A percentile compares a stretch with the other conserved stretches of the same genome.
Evolutionary conservation across 768 basidiomycete genomes (phyloP).

Genomic region (Fomitopsis serialis): DNA sequence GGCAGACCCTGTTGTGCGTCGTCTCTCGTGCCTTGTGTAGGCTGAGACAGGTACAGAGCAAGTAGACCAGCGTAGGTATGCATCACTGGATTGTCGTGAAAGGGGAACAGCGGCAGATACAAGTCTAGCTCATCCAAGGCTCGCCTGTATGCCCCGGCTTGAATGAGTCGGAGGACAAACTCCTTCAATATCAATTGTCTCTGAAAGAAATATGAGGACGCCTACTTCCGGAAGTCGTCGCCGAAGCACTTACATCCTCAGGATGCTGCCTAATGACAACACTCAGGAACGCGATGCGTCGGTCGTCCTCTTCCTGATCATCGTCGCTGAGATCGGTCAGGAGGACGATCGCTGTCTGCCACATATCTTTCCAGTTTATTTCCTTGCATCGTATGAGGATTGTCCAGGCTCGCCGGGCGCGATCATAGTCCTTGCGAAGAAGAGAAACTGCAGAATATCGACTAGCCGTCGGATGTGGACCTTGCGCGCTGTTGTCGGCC

Average conservation of each 20-base stretch:
- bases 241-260: conserved; percentile 46
- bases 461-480: conserved; percentile 70
- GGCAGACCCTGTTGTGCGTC: background rate
- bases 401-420: conserved; percentile 68
- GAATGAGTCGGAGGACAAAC: conserved; percentile 62
- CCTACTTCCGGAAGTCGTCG: background rate
- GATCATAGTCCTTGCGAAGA: conserved; percentile 55
- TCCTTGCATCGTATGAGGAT: conserved; percentile 76
- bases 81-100: conserved; percentile 72
- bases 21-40: conserved; percentile 7
- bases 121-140: conserved; percentile 85
- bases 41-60: conserved; percentile 56
- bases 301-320: conserved; percentile 22
- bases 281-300: conserved; percentile 55
- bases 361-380: conserved; percentile 66
- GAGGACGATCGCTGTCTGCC: conserved; percentile 62
- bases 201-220: conserved; percentile 33
- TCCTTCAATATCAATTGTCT: conserved; percentile 73
- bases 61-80: conserved; percentile 83
- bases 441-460: conserved; percentile 71
- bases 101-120: conserved; percentile 88
- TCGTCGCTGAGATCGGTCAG: conserved; percentile 28
- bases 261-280: conserved; percentile 67
- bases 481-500: conserved; percentile 51
- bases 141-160: conserved; percentile 49